Percentiles rank a stretch among this genome's conserved stretches.
phyloP scores from a whole-genome alignment of 192 early-diverging fungal genomes.

The Coemansia sp. region DNA sequence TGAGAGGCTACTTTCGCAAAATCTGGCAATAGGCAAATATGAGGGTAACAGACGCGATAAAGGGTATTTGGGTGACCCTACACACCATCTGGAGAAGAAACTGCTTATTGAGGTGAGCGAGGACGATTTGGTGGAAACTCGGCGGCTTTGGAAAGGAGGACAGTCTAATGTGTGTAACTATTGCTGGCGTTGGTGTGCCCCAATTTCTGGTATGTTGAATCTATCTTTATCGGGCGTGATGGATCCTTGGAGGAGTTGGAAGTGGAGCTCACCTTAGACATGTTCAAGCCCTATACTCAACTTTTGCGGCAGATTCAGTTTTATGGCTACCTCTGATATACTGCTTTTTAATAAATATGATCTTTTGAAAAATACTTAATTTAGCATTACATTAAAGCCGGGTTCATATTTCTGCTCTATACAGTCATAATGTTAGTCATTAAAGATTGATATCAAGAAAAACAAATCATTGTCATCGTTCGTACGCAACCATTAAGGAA shows the following conservation, averaged over 20 bases:
- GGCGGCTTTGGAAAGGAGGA: not conserved
- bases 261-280: not conserved
- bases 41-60: not conserved
- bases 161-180: not conserved
- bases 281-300: not conserved
- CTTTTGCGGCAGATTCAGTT: not conserved
- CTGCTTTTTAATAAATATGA: too few species aligned
- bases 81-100: not conserved
- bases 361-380: too few species aligned
- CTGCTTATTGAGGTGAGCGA: too few species aligned
- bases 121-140: constrained; percentile 9
- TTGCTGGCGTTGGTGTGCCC: not conserved
- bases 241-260: not conserved
- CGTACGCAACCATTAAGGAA: too few species aligned
- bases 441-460: too few species aligned
- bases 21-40: not conserved
- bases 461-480: too few species aligned
- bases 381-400: too few species aligned
- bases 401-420: too few species aligned
- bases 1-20: not conserved
- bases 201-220: not conserved
- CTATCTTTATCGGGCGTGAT: not conserved
- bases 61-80: not conserved
- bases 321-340: not conserved
- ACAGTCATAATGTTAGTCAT: too few species aligned